These are phyloP conservation scores for Globisporangium echinulatum DNA, from an alignment of 352 stramenopile species.

Conservation along the genomic window DNA sequence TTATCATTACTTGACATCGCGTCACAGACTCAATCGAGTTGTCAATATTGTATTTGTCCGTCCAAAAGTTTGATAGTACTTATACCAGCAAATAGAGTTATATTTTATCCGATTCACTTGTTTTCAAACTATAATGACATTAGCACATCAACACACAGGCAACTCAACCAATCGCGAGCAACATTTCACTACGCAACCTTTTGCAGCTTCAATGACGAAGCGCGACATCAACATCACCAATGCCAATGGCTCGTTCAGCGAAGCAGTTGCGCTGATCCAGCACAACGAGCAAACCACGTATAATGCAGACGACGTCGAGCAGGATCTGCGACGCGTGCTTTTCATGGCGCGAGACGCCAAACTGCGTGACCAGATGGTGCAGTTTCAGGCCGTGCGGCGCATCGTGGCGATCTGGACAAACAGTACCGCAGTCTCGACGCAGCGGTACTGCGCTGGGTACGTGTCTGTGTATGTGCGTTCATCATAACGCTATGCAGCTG, in stretches of 20 bases:
- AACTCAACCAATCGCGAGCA: no score
- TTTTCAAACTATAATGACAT: no score
- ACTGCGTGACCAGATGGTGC: constrained; percentile 49
- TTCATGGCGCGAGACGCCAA: constrained; percentile 39
- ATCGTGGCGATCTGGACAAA: constrained; percentile 33
- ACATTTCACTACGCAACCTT: no score
- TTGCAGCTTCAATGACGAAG: neutral
- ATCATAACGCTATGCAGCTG: neutral
- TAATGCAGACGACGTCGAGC: constrained; percentile 31
- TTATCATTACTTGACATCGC: no score
- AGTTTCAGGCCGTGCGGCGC: constrained; percentile 45
- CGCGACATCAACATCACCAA: neutral
- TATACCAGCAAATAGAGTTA: no score
- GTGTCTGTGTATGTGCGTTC: neutral
- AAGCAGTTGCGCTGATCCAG: constrained; percentile 43
- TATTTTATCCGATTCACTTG: no score
- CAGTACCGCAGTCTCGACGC: constrained; percentile 10
- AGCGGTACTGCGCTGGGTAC: constrained; percentile 31
- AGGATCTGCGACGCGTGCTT: constrained; percentile 45
- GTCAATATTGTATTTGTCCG: no score
- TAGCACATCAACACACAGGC: no score
- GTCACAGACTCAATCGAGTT: no score
- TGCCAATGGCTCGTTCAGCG: constrained; percentile 31
- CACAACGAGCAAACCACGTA: constrained; percentile 40
- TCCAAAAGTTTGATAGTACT: no score